These are phyloP conservation scores for Plasmodium vivax DNA, from an alignment of 169 alveolate species.

Conservation along the genomic window DNA sequence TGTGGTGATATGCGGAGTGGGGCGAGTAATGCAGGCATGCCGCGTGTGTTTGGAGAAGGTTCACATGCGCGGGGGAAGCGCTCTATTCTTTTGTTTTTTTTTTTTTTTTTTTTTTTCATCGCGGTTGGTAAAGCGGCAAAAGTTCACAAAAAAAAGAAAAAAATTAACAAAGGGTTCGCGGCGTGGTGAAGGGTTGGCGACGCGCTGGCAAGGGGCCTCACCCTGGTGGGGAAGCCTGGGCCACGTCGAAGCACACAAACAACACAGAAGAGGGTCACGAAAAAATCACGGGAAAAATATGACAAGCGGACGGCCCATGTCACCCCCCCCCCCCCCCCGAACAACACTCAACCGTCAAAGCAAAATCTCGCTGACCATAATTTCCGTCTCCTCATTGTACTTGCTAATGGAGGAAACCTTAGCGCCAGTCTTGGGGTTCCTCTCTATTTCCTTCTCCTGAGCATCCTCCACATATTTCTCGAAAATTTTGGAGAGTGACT, in stretches of 20 bases:
- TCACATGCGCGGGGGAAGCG: background rate
- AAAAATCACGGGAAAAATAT: background rate
- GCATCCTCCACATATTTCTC: conserved; percentile 4
- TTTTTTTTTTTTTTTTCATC: background rate
- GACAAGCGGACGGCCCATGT: background rate
- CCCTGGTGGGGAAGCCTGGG: background rate
- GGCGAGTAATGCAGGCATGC: no score
- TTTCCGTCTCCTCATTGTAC: background rate
- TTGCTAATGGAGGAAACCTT: background rate
- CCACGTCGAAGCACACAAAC: background rate
- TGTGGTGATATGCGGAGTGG: no score
- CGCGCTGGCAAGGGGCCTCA: background rate
- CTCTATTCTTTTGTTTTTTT: background rate
- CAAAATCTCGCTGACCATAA: background rate
- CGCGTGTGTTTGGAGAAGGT: background rate
- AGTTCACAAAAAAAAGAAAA: background rate
- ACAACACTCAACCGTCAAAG: background rate
- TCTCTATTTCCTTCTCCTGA: conserved; percentile 16
- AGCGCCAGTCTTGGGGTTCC: background rate
- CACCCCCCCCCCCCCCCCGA: background rate
- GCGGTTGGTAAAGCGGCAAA: background rate
- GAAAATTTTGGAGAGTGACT: background rate
- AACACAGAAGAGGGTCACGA: background rate
- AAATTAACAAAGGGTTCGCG: background rate
- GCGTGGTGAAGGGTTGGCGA: background rate